Evolutionary conservation across 169 alveolate genomes (phyloP).

Genomic region (Eimeria acervulina): DNA sequence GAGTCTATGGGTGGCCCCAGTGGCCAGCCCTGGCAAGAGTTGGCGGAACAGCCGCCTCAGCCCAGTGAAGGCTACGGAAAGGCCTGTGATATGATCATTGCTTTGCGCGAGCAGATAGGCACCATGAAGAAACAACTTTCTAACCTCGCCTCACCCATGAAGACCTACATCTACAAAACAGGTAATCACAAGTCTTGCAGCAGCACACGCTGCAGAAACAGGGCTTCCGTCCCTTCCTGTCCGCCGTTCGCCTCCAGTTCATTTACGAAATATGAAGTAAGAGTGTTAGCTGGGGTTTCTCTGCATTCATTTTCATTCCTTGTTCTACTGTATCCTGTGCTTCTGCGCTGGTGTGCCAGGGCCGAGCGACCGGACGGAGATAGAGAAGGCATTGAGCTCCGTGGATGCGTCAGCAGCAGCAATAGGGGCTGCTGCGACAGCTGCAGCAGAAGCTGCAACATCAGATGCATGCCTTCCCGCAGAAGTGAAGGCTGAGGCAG

Average conservation of each 20-base stretch:
- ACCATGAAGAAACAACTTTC: constrained; percentile 68
- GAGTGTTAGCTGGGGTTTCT: neutral
- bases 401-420: constrained; percentile 56
- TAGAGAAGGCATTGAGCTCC: neutral
- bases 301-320: neutral
- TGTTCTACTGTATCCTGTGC: neutral
- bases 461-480: neutral
- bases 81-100: constrained; percentile 58
- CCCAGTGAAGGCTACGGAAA: constrained; percentile 61
- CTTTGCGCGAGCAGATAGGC: constrained; percentile 65
- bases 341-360: neutral
- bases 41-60: constrained; percentile 58
- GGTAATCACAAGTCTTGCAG: neutral
- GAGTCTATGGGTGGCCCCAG: constrained; percentile 77
- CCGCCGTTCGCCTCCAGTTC: neutral
- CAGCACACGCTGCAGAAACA: constrained; percentile 39
- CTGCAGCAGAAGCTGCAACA: constrained; percentile 69
- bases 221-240: neutral
- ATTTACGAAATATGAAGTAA: neutral
- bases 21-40: constrained; percentile 49
- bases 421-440: constrained; percentile 27
- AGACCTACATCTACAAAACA: constrained; percentile 69
- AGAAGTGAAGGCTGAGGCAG: constrained; percentile 29
- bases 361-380: neutral
- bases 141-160: constrained; percentile 60